Evolutionary conservation across 805 yeast genomes (phyloP).

Genomic region (Priceomyces carsonii): DNA sequence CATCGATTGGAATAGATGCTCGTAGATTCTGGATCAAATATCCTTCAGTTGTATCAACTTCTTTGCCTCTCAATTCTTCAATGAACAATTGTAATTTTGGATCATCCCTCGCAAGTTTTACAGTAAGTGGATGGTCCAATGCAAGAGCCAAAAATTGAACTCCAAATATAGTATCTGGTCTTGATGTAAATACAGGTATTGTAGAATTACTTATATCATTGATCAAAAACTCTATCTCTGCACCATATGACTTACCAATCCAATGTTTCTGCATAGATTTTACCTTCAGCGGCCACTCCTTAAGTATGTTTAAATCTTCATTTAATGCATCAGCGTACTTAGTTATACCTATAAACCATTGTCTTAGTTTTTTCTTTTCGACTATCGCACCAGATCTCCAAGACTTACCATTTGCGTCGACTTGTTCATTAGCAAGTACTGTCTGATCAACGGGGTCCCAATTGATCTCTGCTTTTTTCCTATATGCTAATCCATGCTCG

Average conservation of each 20-base stretch:
- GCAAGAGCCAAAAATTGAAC: conserved; percentile 85
- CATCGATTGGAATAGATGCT: conserved; percentile 61
- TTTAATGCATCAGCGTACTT: conserved; percentile 69
- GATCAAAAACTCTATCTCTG: conserved; percentile 58
- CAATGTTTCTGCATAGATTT: conserved; percentile 89
- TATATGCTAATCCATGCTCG: conserved; percentile 80
- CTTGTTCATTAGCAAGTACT: conserved; percentile 94
- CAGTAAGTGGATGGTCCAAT: conserved; percentile 63
- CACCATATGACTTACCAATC: conserved; percentile 89
- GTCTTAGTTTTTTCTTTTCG: conserved; percentile 76
- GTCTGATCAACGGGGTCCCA: conserved; percentile 98
- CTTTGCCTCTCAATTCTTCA: conserved; percentile 45
- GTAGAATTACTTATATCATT: conserved; percentile 15
- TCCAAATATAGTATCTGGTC: conserved; percentile 84
- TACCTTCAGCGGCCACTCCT: conserved; percentile 87
- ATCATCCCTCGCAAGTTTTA: conserved; percentile 37
- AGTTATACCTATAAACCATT: conserved; percentile 94
- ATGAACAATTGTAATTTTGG: conserved; percentile 48
- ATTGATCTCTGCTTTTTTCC: conserved; percentile 84
- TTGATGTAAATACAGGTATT: conserved; percentile 73
- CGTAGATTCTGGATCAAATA: conserved; percentile 44
- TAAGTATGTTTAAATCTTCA: conserved; percentile 59
- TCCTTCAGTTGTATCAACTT: conserved; percentile 50
- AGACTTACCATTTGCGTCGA: conserved; percentile 83
- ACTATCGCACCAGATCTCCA: conserved; percentile 98